These are phyloP conservation scores for Pterocarpus macrocarpus DNA, from an alignment of 306 rosid species.

Conservation along the genomic window DNA sequence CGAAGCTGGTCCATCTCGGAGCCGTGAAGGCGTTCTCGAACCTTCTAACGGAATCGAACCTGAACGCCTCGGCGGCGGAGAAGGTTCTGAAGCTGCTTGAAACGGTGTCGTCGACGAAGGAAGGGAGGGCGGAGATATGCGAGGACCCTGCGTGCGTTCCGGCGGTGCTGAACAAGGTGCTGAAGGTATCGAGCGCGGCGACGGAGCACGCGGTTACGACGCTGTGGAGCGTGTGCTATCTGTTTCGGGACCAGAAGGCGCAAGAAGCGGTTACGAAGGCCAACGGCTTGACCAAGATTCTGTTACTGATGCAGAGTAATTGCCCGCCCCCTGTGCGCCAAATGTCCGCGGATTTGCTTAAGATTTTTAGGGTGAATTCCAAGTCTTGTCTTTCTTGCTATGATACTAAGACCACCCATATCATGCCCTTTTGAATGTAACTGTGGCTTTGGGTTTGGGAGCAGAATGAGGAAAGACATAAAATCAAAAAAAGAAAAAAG, in stretches of 20 bases:
- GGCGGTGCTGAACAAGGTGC: constrained; percentile 69
- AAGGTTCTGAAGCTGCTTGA: constrained; percentile 75
- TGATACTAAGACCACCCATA: constrained; percentile 88
- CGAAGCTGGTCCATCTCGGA: constrained; percentile 62
- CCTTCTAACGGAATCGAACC: constrained; percentile 54
- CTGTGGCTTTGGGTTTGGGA: too few species aligned
- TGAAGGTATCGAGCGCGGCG: constrained; percentile 75
- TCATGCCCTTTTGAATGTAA: constrained; percentile 80
- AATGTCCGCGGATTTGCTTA: constrained; percentile 87
- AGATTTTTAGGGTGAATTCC: constrained; percentile 75
- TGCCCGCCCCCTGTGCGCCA: constrained; percentile 75
- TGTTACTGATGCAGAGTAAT: constrained; percentile 91
- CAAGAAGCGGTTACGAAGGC: constrained; percentile 76
- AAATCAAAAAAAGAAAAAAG: neutral
- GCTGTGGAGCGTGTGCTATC: constrained; percentile 88
- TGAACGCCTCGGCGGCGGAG: constrained; percentile 59
- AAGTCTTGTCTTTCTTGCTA: constrained; percentile 74
- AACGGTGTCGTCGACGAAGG: constrained; percentile 75
- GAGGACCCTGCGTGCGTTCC: constrained; percentile 63
- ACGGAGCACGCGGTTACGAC: constrained; percentile 90
- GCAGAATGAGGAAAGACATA: too few species aligned
- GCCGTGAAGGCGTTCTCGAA: constrained; percentile 58
- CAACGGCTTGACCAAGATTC: constrained; percentile 82
- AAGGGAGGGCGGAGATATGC: constrained; percentile 77
- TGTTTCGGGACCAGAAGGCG: constrained; percentile 73